These are phyloP conservation scores for Neolentinus lepideus DNA, from an alignment of 1,284 basidiomycete species.

Conservation along the genomic window DNA sequence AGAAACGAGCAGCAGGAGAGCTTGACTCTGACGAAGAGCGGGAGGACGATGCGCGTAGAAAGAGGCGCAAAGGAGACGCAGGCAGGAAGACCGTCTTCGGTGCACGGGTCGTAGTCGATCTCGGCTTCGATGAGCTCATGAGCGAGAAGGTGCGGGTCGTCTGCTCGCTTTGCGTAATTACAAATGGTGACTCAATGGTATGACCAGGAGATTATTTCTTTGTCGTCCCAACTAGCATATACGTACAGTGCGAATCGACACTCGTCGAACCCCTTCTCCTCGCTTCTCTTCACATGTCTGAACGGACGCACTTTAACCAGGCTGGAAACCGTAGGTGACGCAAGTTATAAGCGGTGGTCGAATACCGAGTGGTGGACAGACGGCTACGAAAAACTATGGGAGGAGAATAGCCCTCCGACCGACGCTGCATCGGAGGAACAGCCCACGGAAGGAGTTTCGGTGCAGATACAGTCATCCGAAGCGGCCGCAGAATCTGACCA, in stretches of 20 bases:
- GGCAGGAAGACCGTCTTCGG: slow-evolving; percentile 45
- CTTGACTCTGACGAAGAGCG: slow-evolving; percentile 36
- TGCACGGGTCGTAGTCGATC: slow-evolving; percentile 81
- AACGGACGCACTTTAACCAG: slow-evolving; percentile 60
- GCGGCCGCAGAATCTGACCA: slow-evolving; percentile 5
- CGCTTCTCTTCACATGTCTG: slow-evolving; percentile 75
- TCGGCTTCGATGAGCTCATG: slow-evolving; percentile 96
- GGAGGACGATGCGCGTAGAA: slow-evolving; percentile 27
- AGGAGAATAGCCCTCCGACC: slow-evolving; percentile 7
- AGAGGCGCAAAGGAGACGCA: slow-evolving; percentile 12
- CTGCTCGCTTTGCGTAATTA: slow-evolving; percentile 8
- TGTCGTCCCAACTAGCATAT: slow-evolving; percentile 84
- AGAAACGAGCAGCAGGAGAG: slow-evolving; percentile 49
- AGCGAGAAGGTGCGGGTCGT: slow-evolving; percentile 70
- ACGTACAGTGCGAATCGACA: slow-evolving; percentile 84
- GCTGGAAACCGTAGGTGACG: slow-evolving; percentile 64
- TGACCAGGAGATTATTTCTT: slow-evolving; percentile 78
- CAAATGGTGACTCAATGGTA: slow-evolving; percentile 12
- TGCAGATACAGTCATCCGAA: neutral
- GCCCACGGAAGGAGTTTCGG: neutral
- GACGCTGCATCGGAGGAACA: slow-evolving; percentile 6
- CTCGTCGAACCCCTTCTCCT: slow-evolving; percentile 62
- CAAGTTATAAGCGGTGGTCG: slow-evolving; percentile 74
- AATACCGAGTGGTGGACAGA: slow-evolving; percentile 79
- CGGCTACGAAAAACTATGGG: slow-evolving; percentile 66